phyloP scores from a whole-genome alignment of 179 eudicot species.

The Corrigiola litoralis region DNA sequence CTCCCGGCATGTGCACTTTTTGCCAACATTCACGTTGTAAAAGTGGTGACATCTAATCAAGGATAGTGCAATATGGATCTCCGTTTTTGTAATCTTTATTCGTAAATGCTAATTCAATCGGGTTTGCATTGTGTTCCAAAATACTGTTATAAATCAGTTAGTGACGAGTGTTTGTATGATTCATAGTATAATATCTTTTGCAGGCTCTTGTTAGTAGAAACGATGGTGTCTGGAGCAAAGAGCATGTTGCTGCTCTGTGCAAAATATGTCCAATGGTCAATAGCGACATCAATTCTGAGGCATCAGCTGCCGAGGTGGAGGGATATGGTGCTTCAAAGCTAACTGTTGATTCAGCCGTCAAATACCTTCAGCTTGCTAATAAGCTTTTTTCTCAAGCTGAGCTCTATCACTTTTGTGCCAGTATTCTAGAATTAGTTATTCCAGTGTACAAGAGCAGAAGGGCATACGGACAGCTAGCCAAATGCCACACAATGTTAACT shows the following conservation, averaged over 20 bases:
- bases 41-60: too few species aligned
- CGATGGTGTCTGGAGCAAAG: constrained; percentile 95
- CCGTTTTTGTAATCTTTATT: too few species aligned
- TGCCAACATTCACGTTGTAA: background rate
- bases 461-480: constrained; percentile 92
- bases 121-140: background rate
- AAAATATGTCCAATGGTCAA: constrained; percentile 98
- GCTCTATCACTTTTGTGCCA: constrained; percentile 89
- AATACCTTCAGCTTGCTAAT: constrained; percentile 95
- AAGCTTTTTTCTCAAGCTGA: constrained; percentile 98
- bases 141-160: background rate
- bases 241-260: constrained; percentile 74
- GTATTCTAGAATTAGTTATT: constrained; percentile 91
- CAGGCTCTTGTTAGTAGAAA: constrained; percentile 97
- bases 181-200: background rate
- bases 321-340: constrained; percentile 99
- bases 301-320: constrained; percentile 98
- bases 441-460: constrained; percentile 96
- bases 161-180: background rate
- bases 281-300: constrained; percentile 73
- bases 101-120: background rate
- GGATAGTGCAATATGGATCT: too few species aligned
- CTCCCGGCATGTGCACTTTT: background rate
- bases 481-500: constrained; percentile 92
- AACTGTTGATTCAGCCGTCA: constrained; percentile 95